These are phyloP conservation scores for Sugiyamaella qingdaonensis DNA, from an alignment of 805 yeast genomes.

Conservation along the genomic window DNA sequence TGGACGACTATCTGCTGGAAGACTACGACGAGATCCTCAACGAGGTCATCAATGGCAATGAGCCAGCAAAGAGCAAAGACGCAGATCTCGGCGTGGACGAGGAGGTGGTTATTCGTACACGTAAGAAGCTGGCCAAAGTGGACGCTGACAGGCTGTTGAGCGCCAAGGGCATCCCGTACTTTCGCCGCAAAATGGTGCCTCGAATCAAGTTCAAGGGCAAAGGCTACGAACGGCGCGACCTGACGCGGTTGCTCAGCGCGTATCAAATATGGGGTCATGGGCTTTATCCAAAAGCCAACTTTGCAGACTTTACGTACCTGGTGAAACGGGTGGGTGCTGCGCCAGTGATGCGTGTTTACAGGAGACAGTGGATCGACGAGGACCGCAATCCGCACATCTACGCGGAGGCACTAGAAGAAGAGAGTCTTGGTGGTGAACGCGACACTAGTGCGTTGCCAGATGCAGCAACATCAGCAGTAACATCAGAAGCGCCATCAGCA, in stretches of 20 bases:
- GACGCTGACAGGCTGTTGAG: slow-evolving; percentile 50
- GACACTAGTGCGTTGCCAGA: too few species aligned
- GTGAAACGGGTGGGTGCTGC: slow-evolving; percentile 6
- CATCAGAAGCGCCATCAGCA: neutral
- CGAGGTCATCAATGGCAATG: neutral
- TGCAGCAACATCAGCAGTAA: neutral
- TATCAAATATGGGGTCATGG: slow-evolving; percentile 76
- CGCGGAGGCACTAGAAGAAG: neutral
- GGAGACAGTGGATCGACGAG: slow-evolving; percentile 13
- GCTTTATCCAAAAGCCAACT: slow-evolving; percentile 74
- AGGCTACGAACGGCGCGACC: slow-evolving; percentile 47
- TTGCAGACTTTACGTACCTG: slow-evolving; percentile 30
- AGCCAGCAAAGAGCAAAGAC: neutral
- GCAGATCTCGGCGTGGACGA: slow-evolving; percentile 19
- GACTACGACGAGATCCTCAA: neutral
- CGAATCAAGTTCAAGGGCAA: slow-evolving; percentile 34
- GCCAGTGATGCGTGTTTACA: slow-evolving; percentile 10
- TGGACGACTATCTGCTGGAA: neutral
- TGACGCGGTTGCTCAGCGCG: slow-evolving; percentile 46
- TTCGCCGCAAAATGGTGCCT: slow-evolving; percentile 34
- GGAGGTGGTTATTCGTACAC: slow-evolving; percentile 29
- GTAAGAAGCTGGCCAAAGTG: slow-evolving; percentile 41
- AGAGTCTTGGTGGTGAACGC: too few species aligned
- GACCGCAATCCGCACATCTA: slow-evolving; percentile 2
- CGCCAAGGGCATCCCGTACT: slow-evolving; percentile 52